Percentiles rank a stretch among this genome's conserved stretches.
Conservation (phyloP, 345 rosid genomes). For the Gossypium australe region DNA sequence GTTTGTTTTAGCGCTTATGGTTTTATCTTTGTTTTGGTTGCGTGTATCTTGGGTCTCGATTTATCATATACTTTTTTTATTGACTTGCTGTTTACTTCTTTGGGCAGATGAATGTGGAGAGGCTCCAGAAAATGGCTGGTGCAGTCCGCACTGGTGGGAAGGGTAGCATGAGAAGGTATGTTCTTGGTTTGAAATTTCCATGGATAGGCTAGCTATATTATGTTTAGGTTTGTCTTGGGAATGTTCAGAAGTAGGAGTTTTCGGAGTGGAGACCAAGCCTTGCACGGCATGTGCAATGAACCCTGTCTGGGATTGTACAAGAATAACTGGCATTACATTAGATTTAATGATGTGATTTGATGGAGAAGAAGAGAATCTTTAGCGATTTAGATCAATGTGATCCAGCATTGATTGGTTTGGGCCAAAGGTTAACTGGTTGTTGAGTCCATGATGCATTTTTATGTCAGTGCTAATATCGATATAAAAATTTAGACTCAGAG, state of each 20-base stretch:
- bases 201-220: not conserved
- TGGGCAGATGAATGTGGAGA: slow-evolving; percentile 68
- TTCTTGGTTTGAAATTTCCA: not conserved
- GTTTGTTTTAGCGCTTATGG: not conserved
- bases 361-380: not conserved
- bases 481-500: not conserved
- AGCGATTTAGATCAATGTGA: not conserved
- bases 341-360: not conserved
- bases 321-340: not conserved
- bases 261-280: not conserved
- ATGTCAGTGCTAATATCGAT: not conserved
- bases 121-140: slow-evolving; percentile 89
- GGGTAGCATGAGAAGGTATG: slow-evolving; percentile 83
- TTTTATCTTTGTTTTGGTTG: not conserved
- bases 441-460: not conserved
- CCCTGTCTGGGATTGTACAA: not conserved
- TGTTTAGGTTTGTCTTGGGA: not conserved
- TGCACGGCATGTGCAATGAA: no score
- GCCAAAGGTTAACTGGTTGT: not conserved
- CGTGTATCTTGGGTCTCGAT: no score
- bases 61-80: not conserved
- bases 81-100: not conserved
- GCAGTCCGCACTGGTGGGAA: slow-evolving; percentile 96
- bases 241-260: not conserved
- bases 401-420: not conserved